Conservation (phyloP, 306 rosid genomes). For the Cucumis cinereus region DNA sequence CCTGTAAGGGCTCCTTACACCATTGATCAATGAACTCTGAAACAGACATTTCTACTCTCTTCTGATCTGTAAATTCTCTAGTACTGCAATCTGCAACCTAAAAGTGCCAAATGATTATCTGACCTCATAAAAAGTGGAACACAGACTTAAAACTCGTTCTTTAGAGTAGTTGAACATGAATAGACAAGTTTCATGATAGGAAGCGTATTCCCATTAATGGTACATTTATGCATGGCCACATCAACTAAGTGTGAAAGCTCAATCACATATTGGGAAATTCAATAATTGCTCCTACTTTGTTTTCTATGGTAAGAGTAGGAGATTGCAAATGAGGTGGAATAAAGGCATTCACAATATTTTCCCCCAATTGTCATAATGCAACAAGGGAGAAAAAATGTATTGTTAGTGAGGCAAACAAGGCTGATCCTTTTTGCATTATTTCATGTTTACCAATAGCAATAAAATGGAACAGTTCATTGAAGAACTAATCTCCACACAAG, state of each 20-base stretch:
- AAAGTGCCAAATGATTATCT: neutral
- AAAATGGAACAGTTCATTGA: neutral
- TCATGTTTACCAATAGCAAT: neutral
- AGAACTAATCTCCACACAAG: too few relatives aligned
- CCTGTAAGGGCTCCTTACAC: slow-evolving; percentile 23
- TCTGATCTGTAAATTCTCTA: slow-evolving; percentile 81
- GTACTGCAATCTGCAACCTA: slow-evolving; percentile 83
- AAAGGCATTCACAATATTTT: neutral
- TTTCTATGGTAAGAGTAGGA: neutral
- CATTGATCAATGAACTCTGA: slow-evolving; percentile 49
- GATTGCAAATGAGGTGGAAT: neutral
- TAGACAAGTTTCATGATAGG: neutral
- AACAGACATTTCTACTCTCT: slow-evolving; percentile 61
- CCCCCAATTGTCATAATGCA: neutral
- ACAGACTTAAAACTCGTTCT: neutral
- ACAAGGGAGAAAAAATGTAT: neutral
- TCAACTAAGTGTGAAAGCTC: neutral
- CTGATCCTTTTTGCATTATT: neutral
- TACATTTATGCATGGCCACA: neutral
- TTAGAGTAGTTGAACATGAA: neutral
- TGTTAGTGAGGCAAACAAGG: neutral
- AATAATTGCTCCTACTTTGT: neutral
- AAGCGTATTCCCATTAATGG: neutral
- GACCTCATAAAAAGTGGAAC: neutral
- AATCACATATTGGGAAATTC: neutral